phyloP scores from a whole-genome alignment of 352 stramenopile genomes.

The Elongisporangium prolatum region DNA sequence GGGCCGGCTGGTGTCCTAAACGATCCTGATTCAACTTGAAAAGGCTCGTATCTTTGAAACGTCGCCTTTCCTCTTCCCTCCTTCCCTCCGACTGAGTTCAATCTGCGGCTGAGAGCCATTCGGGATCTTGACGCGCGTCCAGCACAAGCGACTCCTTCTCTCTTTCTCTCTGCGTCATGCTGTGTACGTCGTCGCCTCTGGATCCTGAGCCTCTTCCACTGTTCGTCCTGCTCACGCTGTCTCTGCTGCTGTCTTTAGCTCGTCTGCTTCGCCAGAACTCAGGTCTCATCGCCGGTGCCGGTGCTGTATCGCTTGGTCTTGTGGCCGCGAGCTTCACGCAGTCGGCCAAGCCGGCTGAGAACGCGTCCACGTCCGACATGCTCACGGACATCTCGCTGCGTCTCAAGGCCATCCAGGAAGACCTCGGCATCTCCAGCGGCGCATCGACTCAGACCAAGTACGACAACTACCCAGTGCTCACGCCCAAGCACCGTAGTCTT shows the following conservation, averaged over 20 bases:
- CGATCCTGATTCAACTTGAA: neutral
- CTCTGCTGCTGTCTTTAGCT: constrained; percentile 14
- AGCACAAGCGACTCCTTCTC: constrained; percentile 4
- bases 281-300: constrained; percentile 42
- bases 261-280: constrained; percentile 54
- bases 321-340: constrained; percentile 36
- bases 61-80: constrained; percentile 2
- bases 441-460: constrained; percentile 25
- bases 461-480: constrained; percentile 78
- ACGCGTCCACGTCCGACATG: constrained; percentile 47
- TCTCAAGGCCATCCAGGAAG: constrained; percentile 56
- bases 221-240: neutral
- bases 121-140: constrained; percentile 1
- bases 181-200: constrained; percentile 18
- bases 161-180: constrained; percentile 13
- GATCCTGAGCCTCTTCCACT: neutral
- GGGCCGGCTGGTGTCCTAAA: neutral
- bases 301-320: constrained; percentile 53
- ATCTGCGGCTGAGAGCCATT: constrained; percentile 2
- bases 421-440: constrained; percentile 41
- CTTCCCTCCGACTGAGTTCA: neutral
- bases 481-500: constrained; percentile 62
- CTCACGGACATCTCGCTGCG: constrained; percentile 64
- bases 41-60: constrained; percentile 14
- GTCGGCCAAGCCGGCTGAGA: constrained; percentile 33